Percentiles rank a stretch among this genome's conserved stretches.
These are phyloP conservation scores for Aspergillus heteromorphus DNA, from an alignment of 495 filamentous ascomycete genomes.

Conservation along the genomic window DNA sequence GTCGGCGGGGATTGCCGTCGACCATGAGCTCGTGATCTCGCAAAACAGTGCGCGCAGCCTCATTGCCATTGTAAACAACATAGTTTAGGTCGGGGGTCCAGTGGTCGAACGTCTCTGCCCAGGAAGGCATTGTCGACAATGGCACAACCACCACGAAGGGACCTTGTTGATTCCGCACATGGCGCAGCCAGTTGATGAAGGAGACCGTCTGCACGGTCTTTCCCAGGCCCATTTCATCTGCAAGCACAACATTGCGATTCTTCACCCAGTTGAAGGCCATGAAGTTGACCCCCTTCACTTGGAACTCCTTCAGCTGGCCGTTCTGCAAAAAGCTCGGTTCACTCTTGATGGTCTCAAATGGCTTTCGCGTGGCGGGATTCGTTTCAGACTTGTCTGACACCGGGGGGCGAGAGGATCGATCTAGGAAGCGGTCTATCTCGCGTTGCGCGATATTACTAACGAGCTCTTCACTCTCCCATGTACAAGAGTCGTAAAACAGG, in stretches of 20 bases:
- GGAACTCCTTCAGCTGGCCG: constrained; percentile 87
- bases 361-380: constrained; percentile 63
- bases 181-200: constrained; percentile 97
- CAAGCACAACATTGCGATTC: constrained; percentile 88
- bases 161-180: constrained; percentile 81
- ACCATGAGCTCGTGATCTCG: constrained; percentile 81
- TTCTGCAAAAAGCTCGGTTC: constrained; percentile 82
- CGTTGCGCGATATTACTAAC: constrained; percentile 72
- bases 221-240: constrained; percentile 97
- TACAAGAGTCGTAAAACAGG: constrained; percentile 83
- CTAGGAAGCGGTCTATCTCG: constrained; percentile 85
- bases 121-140: constrained; percentile 91
- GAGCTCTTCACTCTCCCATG: constrained; percentile 80
- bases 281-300: constrained; percentile 90
- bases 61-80: constrained; percentile 89
- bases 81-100: constrained; percentile 98
- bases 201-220: constrained; percentile 98
- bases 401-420: constrained; percentile 70
- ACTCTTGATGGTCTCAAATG: constrained; percentile 64
- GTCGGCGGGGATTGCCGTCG: constrained; percentile 73
- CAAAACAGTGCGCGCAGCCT: constrained; percentile 73
- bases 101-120: constrained; percentile 94
- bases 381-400: constrained; percentile 70
- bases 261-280: constrained; percentile 90
- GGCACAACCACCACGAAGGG: constrained; percentile 95